These are phyloP conservation scores for Neurospora sp. DNA, from an alignment of 495 filamentous ascomycete genomes.

Conservation along the genomic window DNA sequence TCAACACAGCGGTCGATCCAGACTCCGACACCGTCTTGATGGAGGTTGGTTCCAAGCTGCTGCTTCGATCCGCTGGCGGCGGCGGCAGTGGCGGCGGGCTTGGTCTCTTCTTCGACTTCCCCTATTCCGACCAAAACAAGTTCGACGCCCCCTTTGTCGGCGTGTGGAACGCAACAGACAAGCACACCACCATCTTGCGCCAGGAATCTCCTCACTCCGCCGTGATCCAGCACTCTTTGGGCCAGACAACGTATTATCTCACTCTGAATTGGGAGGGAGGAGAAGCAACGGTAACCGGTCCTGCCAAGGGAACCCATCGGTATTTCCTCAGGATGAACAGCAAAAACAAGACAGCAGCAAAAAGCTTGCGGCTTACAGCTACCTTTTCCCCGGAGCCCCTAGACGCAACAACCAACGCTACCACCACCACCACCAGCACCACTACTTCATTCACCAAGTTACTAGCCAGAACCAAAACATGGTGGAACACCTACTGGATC, in stretches of 20 bases:
- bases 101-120: constrained; percentile 43
- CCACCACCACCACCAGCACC: constrained; percentile 1
- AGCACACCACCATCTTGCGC: constrained; percentile 30
- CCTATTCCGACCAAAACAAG: constrained; percentile 35
- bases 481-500: constrained; percentile 37
- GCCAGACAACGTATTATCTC: constrained; percentile 34
- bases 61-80: too few relatives aligned
- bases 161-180: constrained; percentile 30
- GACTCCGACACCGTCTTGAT: constrained; percentile 38
- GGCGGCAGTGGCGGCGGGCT: too few relatives aligned
- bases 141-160: constrained; percentile 41
- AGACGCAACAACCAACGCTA: background rate
- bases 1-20: constrained; percentile 38
- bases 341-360: constrained; percentile 1
- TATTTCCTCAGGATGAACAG: constrained; percentile 23
- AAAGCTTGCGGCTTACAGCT: constrained; percentile 19
- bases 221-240: constrained; percentile 34
- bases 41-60: constrained; percentile 28
- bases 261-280: constrained; percentile 26
- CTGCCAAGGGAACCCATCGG: constrained; percentile 28
- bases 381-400: constrained; percentile 19
- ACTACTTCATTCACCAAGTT: constrained; percentile 2
- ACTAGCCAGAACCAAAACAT: background rate
- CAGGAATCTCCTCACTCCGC: constrained; percentile 17
- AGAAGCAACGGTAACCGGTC: constrained; percentile 23